These are phyloP conservation scores for Fulvia fulva DNA, from an alignment of 2,329 filamentous ascomycete genomes.

Conservation along the genomic window DNA sequence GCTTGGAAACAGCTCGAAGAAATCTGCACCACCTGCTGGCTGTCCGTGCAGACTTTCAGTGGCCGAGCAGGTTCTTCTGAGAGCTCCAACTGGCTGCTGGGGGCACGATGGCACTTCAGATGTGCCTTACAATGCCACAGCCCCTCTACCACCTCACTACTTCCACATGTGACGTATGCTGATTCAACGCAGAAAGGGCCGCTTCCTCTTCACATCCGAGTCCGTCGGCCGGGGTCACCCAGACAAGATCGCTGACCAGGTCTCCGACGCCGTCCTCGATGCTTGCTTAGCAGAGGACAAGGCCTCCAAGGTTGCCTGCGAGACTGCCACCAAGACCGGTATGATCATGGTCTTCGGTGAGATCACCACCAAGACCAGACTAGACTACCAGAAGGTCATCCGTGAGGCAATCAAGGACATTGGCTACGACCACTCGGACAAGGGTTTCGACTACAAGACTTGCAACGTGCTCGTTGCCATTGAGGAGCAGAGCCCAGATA, in stretches of 20 bases:
- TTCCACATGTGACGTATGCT: constrained; percentile 5
- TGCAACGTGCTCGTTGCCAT: constrained; percentile 98
- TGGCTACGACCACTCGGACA: constrained; percentile 92
- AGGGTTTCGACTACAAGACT: constrained; percentile 99
- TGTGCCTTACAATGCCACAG: not conserved
- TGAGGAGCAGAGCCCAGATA: constrained; percentile 98
- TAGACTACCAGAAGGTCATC: constrained; percentile 98
- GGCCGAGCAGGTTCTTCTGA: not conserved
- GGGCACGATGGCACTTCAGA: not conserved
- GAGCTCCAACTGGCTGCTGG: not conserved
- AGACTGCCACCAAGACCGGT: constrained; percentile 99
- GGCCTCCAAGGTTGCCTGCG: constrained; percentile 96
- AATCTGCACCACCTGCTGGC: not conserved
- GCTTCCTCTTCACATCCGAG: constrained; percentile 47
- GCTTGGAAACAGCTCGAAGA: not conserved
- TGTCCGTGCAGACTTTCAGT: not conserved
- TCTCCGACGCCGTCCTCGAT: constrained; percentile 97
- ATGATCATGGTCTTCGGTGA: constrained; percentile 99
- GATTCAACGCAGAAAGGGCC: constrained; percentile 20
- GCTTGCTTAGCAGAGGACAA: constrained; percentile 93
- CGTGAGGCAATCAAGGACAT: constrained; percentile 96
- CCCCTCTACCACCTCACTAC: not conserved
- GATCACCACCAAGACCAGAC: constrained; percentile 90
- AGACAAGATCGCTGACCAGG: constrained; percentile 64
- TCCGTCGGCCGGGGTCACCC: constrained; percentile 44